phyloP scores from a whole-genome alignment of 768 basidiomycete species.

The Lactifluus rugatus region DNA sequence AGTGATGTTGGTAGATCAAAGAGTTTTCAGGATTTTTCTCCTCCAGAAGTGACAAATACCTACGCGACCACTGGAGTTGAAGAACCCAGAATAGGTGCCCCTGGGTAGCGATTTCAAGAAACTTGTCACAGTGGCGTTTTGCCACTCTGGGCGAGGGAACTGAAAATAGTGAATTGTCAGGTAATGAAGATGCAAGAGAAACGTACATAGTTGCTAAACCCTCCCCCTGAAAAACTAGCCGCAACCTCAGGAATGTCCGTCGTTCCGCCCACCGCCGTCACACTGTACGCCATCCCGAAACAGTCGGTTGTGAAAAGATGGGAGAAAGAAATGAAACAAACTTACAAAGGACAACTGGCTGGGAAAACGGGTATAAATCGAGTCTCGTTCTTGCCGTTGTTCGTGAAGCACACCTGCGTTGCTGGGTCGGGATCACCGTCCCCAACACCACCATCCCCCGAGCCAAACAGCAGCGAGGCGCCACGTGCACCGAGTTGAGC shows the following conservation, averaged over 20 bases:
- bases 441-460: slow-evolving; percentile 65
- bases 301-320: neutral
- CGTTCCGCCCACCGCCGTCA: slow-evolving; percentile 66
- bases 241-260: slow-evolving; percentile 47
- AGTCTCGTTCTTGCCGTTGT: slow-evolving; percentile 46
- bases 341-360: slow-evolving; percentile 36
- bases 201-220: slow-evolving; percentile 61
- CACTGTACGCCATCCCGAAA: slow-evolving; percentile 29
- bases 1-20: neutral
- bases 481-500: slow-evolving; percentile 61
- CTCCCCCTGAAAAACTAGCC: slow-evolving; percentile 57
- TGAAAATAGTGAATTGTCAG: no score
- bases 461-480: slow-evolving; percentile 55
- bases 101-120: slow-evolving; percentile 37
- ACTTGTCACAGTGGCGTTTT: slow-evolving; percentile 33
- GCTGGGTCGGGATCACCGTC: slow-evolving; percentile 47
- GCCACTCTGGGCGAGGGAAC: slow-evolving; percentile 48
- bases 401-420: slow-evolving; percentile 45
- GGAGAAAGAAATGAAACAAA: neutral
- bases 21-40: neutral
- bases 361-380: slow-evolving; percentile 50
- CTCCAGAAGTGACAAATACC: no score
- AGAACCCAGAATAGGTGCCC: slow-evolving; percentile 44
- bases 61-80: slow-evolving; percentile 47
- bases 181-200: no score